Percentiles rank a stretch among this genome's conserved stretches.
Conservation (phyloP, 23 red algal genomes). For the Gracilaria vermiculophylla region DNA sequence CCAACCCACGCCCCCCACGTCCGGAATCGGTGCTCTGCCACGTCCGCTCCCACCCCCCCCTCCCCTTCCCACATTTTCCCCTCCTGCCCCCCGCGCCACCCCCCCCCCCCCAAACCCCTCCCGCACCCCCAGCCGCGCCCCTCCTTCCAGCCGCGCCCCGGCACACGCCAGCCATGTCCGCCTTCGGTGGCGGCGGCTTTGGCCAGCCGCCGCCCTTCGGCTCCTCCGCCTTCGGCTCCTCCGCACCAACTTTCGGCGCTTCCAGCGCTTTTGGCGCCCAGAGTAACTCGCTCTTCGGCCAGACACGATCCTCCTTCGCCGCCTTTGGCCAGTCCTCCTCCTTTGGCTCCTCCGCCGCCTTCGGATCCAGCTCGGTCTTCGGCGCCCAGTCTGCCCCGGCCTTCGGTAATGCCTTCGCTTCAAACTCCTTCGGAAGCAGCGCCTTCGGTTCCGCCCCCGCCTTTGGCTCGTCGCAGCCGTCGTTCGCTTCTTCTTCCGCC, state of each 20-base stretch:
- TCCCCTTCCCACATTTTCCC: not conserved
- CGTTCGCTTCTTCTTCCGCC: conserved; percentile 34
- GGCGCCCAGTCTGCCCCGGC: conserved; percentile 29
- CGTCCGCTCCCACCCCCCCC: not conserved
- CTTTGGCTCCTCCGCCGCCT: conserved; percentile 52
- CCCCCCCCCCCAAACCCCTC: not conserved
- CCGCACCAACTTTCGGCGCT: not conserved
- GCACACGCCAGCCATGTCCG: conserved; percentile 47
- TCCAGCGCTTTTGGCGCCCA: conserved; percentile 33
- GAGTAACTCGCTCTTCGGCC: conserved; percentile 38
- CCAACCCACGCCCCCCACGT: not conserved
- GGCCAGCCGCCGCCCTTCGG: conserved; percentile 33
- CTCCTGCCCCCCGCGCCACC: not conserved
- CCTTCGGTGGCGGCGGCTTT: conserved; percentile 46
- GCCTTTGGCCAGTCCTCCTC: conserved; percentile 52
- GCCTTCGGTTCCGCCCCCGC: conserved; percentile 6
- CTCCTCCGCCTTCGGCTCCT: conserved; percentile 40
- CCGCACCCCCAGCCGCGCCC: no score
- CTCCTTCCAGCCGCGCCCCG: no score
- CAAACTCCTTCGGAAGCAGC: conserved; percentile 26
- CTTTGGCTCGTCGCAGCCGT: conserved; percentile 30
- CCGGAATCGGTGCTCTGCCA: not conserved
- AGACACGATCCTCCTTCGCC: conserved; percentile 35
- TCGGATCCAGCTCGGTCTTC: conserved; percentile 36
- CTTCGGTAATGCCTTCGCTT: conserved; percentile 35